Conservation (phyloP, 495 filamentous ascomycete genomes). For the Bryoglossum gracile region DNA sequence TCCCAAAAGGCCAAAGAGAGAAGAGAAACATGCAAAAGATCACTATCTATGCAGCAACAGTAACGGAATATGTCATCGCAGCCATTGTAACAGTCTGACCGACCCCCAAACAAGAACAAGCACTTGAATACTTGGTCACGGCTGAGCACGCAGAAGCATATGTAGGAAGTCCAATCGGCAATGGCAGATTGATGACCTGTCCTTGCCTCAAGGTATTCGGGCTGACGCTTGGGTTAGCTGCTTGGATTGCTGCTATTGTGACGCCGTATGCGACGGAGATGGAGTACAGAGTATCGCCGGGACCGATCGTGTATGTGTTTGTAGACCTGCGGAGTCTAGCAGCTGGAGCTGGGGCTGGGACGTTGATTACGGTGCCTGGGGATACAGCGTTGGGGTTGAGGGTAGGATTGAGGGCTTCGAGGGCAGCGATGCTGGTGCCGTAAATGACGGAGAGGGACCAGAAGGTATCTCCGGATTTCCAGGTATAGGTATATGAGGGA, state of each 20-base stretch:
- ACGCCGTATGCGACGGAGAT: background rate
- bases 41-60: background rate
- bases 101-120: background rate
- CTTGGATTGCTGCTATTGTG: background rate
- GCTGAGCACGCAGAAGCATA: background rate
- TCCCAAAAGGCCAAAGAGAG: background rate
- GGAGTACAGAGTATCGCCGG: background rate
- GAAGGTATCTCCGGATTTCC: background rate
- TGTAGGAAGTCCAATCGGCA: background rate
- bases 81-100: background rate
- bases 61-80: background rate
- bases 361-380: background rate
- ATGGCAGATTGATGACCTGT: background rate
- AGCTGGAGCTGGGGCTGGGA: background rate
- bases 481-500: background rate
- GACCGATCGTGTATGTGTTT: background rate
- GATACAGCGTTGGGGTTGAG: background rate
- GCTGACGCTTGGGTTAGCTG: background rate
- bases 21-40: background rate
- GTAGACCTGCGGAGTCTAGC: background rate
- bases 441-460: background rate
- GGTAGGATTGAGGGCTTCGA: background rate
- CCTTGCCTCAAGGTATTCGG: background rate
- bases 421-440: background rate
- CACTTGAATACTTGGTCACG: background rate